Evolutionary conservation across 192 early-diverging fungal species (phyloP).

Genomic region (Dispira parvispora): DNA sequence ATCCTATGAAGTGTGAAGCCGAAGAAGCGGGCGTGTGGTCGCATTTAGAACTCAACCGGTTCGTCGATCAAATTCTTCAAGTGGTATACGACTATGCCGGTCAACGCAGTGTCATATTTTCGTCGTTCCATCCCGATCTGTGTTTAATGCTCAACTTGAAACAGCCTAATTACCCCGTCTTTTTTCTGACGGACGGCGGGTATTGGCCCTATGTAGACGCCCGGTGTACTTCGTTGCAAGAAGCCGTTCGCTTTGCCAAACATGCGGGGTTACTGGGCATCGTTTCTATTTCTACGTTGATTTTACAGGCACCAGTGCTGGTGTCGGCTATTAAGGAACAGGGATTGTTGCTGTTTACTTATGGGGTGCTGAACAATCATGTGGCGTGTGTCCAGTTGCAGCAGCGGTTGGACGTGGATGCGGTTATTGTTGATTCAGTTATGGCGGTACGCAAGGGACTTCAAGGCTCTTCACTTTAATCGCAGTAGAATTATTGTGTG

Average conservation of each 20-base stretch:
- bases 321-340: conserved; percentile 52
- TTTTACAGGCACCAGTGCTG: conserved; percentile 56
- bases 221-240: conserved; percentile 63
- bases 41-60: conserved; percentile 67
- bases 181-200: conserved; percentile 80
- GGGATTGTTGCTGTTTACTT: conserved; percentile 59
- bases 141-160: conserved; percentile 73
- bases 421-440: conserved; percentile 64
- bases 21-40: conserved; percentile 48
- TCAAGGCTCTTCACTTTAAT: neutral
- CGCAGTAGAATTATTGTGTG: neutral
- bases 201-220: conserved; percentile 52
- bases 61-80: conserved; percentile 69
- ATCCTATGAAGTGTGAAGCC: conserved; percentile 83
- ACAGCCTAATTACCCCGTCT: conserved; percentile 74
- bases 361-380: conserved; percentile 66
- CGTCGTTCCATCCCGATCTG: conserved; percentile 82
- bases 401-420: conserved; percentile 65
- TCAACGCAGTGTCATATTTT: conserved; percentile 71
- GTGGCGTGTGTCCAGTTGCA: conserved; percentile 52
- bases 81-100: conserved; percentile 46
- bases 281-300: conserved; percentile 54
- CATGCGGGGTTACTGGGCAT: conserved; percentile 58
- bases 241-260: conserved; percentile 62
- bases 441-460: conserved; percentile 30